Evolutionary conservation across 2,329 filamentous ascomycete genomes (phyloP), one percentile per base, ranked within the genome.

Genomic region (Colletotrichum cereale): DNA sequence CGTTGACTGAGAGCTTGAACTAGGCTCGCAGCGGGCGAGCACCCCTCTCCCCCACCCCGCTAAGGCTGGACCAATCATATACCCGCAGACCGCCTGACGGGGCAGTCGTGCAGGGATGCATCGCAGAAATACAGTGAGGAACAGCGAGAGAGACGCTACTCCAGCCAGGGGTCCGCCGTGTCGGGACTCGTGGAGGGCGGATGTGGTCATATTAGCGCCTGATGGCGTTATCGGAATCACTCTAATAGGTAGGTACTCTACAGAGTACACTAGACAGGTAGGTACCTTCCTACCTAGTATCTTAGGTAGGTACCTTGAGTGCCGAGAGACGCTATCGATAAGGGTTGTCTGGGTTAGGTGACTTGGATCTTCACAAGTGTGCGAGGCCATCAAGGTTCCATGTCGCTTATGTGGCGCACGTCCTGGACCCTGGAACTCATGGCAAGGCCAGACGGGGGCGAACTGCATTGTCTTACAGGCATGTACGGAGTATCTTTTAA

Each of bases 131-230:
- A 26, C n/a, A 56, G 21, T 24, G 21, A 36, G 11, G 26, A 21
- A 21, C 10, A n/a, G 29, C 12, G 21, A 16, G 21, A 21, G 12
- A 56, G 21, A 36, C 52, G 53, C 53, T 12, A 8, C 8, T 14
- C n/a, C 18, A 2, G 34, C 34, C 21, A 38, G 53, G 53, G 53
- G 34, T 26, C 21, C 53, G 53, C 60, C 8, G 44, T 40, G 60
- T 7, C 18, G 34, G 14, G 14, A 8, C 14, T 42, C 12, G 42
- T 40, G 55, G 29, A 16, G 44, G 36, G 42, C 18, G 21, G 42
- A 66, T 65, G 58, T 69, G 61, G 26, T 71, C 67, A 71, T 71
- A 26, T 63, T 71, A 62, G 64, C 68, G 58, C 24, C 44, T 44
- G 44, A 71, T 71, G 68, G 68, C 68, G 68, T 71, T 71, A 71